These are phyloP conservation scores for Debaryomyces psychrophilus DNA, from an alignment of 1,139 yeast species.

Conservation along the genomic window DNA sequence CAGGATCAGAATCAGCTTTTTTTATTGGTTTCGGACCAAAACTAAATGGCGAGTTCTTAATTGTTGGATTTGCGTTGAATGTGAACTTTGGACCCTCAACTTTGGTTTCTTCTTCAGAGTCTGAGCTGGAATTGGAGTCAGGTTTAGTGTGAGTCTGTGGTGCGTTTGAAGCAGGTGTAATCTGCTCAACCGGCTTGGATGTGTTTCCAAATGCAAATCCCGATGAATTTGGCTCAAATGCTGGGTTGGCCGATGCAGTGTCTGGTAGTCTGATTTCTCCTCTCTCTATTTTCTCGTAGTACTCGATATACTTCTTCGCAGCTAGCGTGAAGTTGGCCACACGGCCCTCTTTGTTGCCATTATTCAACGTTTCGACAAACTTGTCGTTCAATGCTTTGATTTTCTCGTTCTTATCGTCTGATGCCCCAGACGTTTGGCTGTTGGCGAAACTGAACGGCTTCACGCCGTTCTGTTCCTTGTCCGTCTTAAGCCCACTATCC, in stretches of 20 bases:
- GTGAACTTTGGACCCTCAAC: slow-evolving; percentile 70
- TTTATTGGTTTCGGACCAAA: slow-evolving; percentile 49
- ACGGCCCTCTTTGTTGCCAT: slow-evolving; percentile 47
- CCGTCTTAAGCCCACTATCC: neutral
- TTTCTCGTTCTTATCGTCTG: slow-evolving; percentile 37
- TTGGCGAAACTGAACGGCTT: neutral
- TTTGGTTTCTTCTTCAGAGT: slow-evolving; percentile 47
- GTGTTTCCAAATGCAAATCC: neutral
- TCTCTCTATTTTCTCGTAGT: slow-evolving; percentile 45
- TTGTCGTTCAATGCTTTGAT: slow-evolving; percentile 70
- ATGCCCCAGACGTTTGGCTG: neutral
- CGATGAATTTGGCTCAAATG: neutral
- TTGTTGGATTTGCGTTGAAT: slow-evolving; percentile 53
- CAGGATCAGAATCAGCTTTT: slow-evolving; percentile 45
- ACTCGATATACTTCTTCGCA: slow-evolving; percentile 63
- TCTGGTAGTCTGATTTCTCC: slow-evolving; percentile 13
- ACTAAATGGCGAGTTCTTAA: slow-evolving; percentile 61
- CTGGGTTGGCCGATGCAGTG: neutral
- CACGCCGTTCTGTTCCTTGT: neutral
- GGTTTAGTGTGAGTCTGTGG: slow-evolving; percentile 5
- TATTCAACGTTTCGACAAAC: slow-evolving; percentile 55
- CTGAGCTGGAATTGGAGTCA: slow-evolving; percentile 23
- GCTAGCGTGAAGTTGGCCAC: slow-evolving; percentile 61
- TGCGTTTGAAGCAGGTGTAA: slow-evolving; percentile 2
- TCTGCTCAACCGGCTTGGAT: slow-evolving; percentile 10